phyloP scores from a whole-genome alignment of 345 rosid species.

The Populus euphratica region DNA sequence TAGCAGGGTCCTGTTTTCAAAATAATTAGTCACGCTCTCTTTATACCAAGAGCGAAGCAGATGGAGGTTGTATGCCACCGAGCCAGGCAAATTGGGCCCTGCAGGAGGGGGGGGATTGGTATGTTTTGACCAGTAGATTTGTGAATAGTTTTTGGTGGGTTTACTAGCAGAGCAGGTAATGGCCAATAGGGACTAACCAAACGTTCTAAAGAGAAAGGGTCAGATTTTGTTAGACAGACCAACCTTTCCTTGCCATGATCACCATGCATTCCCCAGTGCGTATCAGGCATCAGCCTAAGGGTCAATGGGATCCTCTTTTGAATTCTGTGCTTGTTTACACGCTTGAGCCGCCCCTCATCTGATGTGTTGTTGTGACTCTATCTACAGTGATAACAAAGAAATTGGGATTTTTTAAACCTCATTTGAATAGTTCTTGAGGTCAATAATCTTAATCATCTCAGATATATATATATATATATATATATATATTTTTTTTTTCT shows the following conservation, averaged over 20 bases:
- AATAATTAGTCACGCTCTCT: neutral
- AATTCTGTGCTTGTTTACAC: no score
- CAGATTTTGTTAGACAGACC: slow-evolving; percentile 27
- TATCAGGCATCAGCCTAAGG: neutral
- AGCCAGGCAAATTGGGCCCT: neutral
- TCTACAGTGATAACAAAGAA: no score
- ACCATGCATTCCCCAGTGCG: neutral
- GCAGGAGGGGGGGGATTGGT: no score
- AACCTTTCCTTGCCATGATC: slow-evolving; percentile 14
- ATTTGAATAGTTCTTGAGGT: no score
- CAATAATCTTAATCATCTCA: no score
- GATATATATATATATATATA: no score
- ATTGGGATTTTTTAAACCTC: no score
- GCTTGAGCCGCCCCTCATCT: neutral
- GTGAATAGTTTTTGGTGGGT: neutral
- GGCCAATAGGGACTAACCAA: slow-evolving; percentile 19
- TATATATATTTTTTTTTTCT: no score
- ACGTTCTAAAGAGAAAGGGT: slow-evolving; percentile 21
- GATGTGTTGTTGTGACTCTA: no score
- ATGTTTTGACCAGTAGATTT: slow-evolving; percentile 22
- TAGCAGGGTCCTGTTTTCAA: neutral
- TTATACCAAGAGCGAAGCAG: neutral
- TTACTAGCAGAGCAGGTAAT: slow-evolving; percentile 3
- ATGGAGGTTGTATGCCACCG: neutral
- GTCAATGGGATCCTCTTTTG: neutral